Base-by-base conservation (phyloP, 1,284 basidiomycete genomes). In the Austropuccinia psidii region DNA sequence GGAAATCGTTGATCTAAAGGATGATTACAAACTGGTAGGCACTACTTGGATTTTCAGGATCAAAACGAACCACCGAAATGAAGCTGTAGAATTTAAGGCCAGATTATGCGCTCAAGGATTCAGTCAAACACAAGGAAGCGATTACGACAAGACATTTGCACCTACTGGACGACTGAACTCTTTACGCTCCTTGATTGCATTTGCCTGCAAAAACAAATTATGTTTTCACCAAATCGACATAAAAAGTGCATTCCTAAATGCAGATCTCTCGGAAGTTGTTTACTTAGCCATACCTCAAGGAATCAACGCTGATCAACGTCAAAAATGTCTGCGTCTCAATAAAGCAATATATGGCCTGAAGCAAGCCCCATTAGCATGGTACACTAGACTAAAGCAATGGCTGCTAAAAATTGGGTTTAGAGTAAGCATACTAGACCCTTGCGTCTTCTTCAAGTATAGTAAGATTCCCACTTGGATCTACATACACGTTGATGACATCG, bases 31-130 rank as follows among this genome's bases (percentile, higher is more conserved):
- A 45, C n/a, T 45, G 43, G n/a, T 45, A n/a, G n/a, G n/a, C n/a
- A 11, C 11, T n/a, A 64, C 61, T 47, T 64, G 61, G 61, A 43
- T 64, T 9, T 64, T 64, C 24, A 64, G 47, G 21, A 21, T 64
- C 2, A 64, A 64, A 29, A 64, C 27, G 13, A 35, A 64, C 47
- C 27, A 60, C 13, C 57, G 24, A 21, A 41, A 41, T 6, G 13
- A 35, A 4, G 31, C 37, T 6, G 39, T 17, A 4, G 37, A 60
- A 37, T 60, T 31, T 37, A 60, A 60, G 31, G 57, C 57, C 21
- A 35, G 57, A 7, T 21, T 60, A 7, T 60, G 57, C 21, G 57
- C 21, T 7, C 19, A 60, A 21, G 57, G 60, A 4, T 62, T 62
- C n/a, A 17, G 29, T 29, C 60, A 62, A 31, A 62, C 9, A 4